These are phyloP conservation scores for Helicostylum pulchrum DNA, from an alignment of 192 early-diverging fungal species.

Conservation along the genomic window DNA sequence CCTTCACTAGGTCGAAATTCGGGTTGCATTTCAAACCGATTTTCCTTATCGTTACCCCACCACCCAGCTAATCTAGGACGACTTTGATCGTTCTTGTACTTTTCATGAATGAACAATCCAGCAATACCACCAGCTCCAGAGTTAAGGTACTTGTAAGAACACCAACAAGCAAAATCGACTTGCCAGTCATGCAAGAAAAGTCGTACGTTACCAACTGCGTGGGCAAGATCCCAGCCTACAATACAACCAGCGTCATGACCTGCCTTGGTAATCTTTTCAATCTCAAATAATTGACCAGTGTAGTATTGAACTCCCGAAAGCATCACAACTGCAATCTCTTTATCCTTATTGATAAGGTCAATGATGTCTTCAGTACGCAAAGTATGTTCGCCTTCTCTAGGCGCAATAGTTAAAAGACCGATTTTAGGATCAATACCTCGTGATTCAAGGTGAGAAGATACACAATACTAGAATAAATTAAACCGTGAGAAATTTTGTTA, in stretches of 20 bases:
- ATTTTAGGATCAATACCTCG: constrained; percentile 69
- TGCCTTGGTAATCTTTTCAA: constrained; percentile 78
- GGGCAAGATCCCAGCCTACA: constrained; percentile 93
- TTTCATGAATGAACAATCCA: constrained; percentile 88
- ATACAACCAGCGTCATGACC: constrained; percentile 80
- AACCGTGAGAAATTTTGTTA: neutral
- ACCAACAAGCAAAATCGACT: constrained; percentile 98
- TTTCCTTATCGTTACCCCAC: constrained; percentile 87
- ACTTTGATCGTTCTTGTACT: constrained; percentile 57
- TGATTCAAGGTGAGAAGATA: constrained; percentile 84
- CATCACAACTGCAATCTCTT: constrained; percentile 80
- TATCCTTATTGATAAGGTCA: constrained; percentile 65
- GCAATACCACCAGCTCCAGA: constrained; percentile 95
- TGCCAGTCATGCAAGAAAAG: constrained; percentile 91
- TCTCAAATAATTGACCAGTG: constrained; percentile 87
- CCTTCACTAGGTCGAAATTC: constrained; percentile 76
- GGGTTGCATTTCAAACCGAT: constrained; percentile 88
- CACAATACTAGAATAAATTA: constrained; percentile 60
- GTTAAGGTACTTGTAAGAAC: constrained; percentile 99
- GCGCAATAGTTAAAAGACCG: constrained; percentile 71
- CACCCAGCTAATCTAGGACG: constrained; percentile 58
- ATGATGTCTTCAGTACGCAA: constrained; percentile 83
- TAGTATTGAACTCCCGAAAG: constrained; percentile 94
- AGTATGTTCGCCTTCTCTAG: constrained; percentile 67
- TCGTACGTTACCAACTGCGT: constrained; percentile 92